These are phyloP conservation scores for Suillus weaverae DNA, from an alignment of 768 basidiomycete genomes.

Conservation along the genomic window DNA sequence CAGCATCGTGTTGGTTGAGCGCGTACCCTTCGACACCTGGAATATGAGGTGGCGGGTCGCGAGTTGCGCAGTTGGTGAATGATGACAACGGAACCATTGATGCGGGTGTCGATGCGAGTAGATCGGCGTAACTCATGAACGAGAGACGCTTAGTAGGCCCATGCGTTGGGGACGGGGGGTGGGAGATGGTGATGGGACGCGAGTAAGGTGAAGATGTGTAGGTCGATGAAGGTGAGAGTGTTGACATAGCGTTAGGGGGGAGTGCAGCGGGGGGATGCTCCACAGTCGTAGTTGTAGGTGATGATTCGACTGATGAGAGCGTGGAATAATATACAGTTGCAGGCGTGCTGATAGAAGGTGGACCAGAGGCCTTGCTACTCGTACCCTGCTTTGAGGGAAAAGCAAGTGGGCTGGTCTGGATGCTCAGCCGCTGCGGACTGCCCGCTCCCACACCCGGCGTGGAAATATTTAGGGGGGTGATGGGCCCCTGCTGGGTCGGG, in stretches of 20 bases:
- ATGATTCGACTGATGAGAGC: constrained; percentile 37
- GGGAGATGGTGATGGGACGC: constrained; percentile 25
- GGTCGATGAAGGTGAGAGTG: constrained; percentile 26
- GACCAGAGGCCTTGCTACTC: constrained; percentile 16
- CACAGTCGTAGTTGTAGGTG: constrained; percentile 38
- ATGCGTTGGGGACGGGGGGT: constrained; percentile 50
- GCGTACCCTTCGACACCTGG: constrained; percentile 53
- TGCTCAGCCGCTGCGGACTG: constrained; percentile 22
- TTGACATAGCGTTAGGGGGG: constrained; percentile 16
- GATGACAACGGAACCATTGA: constrained; percentile 70
- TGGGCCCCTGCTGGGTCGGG: constrained; percentile 32
- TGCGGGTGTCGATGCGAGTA: constrained; percentile 75
- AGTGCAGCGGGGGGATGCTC: constrained; percentile 28
- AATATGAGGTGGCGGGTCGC: constrained; percentile 75
- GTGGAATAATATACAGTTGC: constrained; percentile 52
- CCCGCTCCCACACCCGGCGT: constrained; percentile 30
- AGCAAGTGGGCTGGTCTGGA: constrained; percentile 24
- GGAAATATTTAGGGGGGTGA: constrained; percentile 18
- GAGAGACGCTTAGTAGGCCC: constrained; percentile 68
- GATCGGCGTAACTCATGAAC: constrained; percentile 87
- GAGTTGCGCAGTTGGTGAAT: constrained; percentile 62
- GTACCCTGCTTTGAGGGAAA: constrained; percentile 5
- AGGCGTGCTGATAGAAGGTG: constrained; percentile 43
- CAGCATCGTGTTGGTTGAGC: constrained; percentile 25
- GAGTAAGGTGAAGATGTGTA: constrained; percentile 28